A percentile compares a stretch with the other conserved stretches of the same genome.
Conservation (phyloP, 139 green algal species). For the Chlorella sp. region DNA sequence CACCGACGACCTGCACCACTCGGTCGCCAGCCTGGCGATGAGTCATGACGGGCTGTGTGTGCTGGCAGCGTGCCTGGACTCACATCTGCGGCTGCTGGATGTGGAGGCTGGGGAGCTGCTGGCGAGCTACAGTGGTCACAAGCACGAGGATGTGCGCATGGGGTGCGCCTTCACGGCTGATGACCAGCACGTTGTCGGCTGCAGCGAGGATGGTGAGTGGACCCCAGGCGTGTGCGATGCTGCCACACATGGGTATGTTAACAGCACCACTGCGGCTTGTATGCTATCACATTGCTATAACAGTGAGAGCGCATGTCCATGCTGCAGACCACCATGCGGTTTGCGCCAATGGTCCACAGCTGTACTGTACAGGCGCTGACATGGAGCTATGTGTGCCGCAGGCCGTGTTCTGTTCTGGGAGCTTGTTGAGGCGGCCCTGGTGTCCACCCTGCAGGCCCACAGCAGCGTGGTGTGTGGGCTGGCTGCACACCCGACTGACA, state of each 20-base stretch:
- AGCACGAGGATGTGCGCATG: constrained; percentile 59
- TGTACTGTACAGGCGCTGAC: constrained; percentile 46
- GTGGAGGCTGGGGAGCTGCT: constrained; percentile 68
- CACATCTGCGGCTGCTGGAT: constrained; percentile 36
- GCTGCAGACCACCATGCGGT: not conserved
- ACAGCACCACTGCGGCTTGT: not conserved
- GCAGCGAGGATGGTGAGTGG: constrained; percentile 69
- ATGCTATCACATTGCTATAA: not conserved
- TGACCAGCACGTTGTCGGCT: constrained; percentile 66
- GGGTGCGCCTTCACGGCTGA: constrained; percentile 62
- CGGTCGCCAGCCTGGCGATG: constrained; percentile 53
- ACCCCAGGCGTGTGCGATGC: not conserved
- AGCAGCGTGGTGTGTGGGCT: constrained; percentile 58
- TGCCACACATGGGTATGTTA: too few species aligned
- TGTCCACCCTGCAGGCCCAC: constrained; percentile 66
- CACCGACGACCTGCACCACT: constrained; percentile 63
- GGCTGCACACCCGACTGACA: constrained; percentile 61
- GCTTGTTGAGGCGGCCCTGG: constrained; percentile 60
- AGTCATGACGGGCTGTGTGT: constrained; percentile 50
- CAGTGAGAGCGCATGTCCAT: not conserved
- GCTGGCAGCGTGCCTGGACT: constrained; percentile 74
- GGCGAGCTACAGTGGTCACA: constrained; percentile 71
- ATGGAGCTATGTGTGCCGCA: too few species aligned
- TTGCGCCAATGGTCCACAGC: not conserved
- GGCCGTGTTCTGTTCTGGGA: constrained; percentile 85